Conservation (phyloP, 2,329 filamentous ascomycete genomes). For the Metarhizium humberi region DNA sequence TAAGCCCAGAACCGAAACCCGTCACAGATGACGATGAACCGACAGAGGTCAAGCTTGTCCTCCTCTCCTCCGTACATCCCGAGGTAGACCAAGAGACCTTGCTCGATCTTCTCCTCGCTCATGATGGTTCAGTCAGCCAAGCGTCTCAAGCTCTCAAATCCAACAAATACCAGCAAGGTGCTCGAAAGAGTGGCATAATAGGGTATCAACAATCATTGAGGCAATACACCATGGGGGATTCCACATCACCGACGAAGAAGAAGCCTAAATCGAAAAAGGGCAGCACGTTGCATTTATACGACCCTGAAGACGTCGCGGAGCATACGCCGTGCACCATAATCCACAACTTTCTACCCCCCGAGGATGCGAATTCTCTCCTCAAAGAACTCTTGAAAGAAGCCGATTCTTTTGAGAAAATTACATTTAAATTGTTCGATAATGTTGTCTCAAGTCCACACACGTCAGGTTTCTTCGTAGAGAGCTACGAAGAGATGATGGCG, state of each 20-base stretch:
- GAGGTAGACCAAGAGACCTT: conserved; percentile 53
- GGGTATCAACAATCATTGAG: conserved; percentile 57
- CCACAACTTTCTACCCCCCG: conserved; percentile 73
- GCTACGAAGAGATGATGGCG: conserved; percentile 53
- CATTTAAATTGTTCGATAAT: conserved; percentile 82
- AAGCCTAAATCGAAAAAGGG: conserved; percentile 63
- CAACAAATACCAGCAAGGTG: conserved; percentile 4
- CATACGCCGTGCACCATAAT: conserved; percentile 88
- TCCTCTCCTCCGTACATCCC: conserved; percentile 70
- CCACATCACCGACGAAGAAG: conserved; percentile 27
- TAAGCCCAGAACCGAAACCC: conserved; percentile 17
- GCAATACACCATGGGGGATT: conserved; percentile 30
- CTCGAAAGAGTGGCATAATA: conserved; percentile 28
- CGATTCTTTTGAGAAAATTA: conserved; percentile 57
- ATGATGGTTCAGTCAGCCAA: conserved; percentile 65
- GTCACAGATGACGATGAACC: conserved; percentile 39
- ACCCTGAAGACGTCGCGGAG: conserved; percentile 68
- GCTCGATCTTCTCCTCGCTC: conserved; percentile 68
- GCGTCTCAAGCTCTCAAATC: conserved; percentile 48
- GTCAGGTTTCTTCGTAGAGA: conserved; percentile 73
- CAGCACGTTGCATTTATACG: conserved; percentile 73
- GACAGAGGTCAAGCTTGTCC: conserved; percentile 82
- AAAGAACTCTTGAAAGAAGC: conserved; percentile 68
- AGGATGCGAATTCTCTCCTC: conserved; percentile 66
- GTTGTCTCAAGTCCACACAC: conserved; percentile 82